These are phyloP conservation scores for Globisporangium canariense DNA, from an alignment of 352 stramenopile species.

Conservation along the genomic window DNA sequence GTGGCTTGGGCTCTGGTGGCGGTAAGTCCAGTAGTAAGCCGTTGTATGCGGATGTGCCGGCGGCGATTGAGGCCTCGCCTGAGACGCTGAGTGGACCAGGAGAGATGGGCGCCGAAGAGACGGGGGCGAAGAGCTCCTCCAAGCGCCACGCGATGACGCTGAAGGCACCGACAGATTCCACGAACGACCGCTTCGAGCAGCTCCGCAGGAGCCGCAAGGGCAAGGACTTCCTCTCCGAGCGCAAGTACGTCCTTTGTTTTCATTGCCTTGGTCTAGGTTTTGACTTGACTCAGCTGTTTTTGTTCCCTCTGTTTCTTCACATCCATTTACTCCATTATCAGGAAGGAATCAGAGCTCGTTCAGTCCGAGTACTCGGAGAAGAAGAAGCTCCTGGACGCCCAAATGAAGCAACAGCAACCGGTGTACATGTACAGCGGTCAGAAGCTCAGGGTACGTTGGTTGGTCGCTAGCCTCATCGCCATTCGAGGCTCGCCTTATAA, in stretches of 20 bases:
- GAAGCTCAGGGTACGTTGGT: slow-evolving; percentile 58
- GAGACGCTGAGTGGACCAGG: neutral
- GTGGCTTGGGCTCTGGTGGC: neutral
- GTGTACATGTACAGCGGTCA: slow-evolving; percentile 89
- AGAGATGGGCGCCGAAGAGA: neutral
- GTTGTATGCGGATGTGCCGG: neutral
- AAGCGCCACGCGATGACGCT: slow-evolving; percentile 18
- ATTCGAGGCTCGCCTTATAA: neutral
- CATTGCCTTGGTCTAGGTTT: neutral
- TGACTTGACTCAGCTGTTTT: neutral
- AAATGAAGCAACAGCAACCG: slow-evolving; percentile 17
- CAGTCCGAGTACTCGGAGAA: slow-evolving; percentile 36
- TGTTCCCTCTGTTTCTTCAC: neutral
- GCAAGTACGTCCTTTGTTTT: slow-evolving; percentile 20
- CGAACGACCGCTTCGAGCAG: slow-evolving; percentile 65
- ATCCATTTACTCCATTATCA: slow-evolving; percentile 8
- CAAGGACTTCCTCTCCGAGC: slow-evolving; percentile 63
- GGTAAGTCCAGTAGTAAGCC: neutral
- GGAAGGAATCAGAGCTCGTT: slow-evolving; percentile 28
- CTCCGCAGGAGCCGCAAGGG: slow-evolving; percentile 35
- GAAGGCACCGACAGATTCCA: slow-evolving; percentile 76
- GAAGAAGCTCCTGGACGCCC: slow-evolving; percentile 31
- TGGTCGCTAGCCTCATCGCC: neutral
- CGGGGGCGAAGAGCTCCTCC: neutral
- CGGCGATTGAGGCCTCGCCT: neutral